Percentiles rank a stretch among this genome's conserved stretches.
Evolutionary conservation across 2,329 filamentous ascomycete species (phyloP).

Genomic region (Microdochium bolleyi): DNA sequence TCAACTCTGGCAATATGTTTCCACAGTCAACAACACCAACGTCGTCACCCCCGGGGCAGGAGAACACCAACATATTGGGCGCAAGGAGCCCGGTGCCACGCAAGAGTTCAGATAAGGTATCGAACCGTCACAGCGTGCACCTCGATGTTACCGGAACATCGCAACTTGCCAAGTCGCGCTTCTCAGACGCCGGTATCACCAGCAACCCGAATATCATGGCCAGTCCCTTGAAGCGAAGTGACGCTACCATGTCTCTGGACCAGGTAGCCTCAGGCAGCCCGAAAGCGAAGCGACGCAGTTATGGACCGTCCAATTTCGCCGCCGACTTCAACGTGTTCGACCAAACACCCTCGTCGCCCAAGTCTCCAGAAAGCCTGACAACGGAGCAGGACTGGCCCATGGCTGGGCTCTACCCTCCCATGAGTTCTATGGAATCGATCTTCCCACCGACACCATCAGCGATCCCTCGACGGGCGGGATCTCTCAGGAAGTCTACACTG

Average conservation of each 20-base stretch:
- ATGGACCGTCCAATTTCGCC: conserved; percentile 59
- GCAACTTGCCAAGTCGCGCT: conserved; percentile 39
- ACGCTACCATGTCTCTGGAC: conserved; percentile 83
- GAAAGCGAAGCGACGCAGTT: conserved; percentile 84
- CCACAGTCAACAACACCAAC: conserved; percentile 38
- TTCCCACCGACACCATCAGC: conserved; percentile 41
- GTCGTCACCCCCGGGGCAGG: conserved; percentile 30
- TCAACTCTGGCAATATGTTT: conserved; percentile 59
- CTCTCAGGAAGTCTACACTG: conserved; percentile 76
- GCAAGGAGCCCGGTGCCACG: conserved; percentile 32
- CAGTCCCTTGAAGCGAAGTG: conserved; percentile 86
- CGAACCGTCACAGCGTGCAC: conserved; percentile 45
- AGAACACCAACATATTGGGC: conserved; percentile 26
- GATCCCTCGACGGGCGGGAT: conserved; percentile 63
- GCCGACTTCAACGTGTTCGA: conserved; percentile 72
- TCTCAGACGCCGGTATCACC: conserved; percentile 38
- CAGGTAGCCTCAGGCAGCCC: conserved; percentile 73
- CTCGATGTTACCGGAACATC: conserved; percentile 48
- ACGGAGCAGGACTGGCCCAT: conserved; percentile 45
- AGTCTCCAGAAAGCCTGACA: conserved; percentile 32
- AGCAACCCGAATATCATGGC: conserved; percentile 48
- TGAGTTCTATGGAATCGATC: conserved; percentile 28
- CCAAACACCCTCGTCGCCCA: conserved; percentile 29
- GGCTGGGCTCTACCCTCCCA: background rate
- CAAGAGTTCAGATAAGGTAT: conserved; percentile 37